Evolutionary conservation across 768 basidiomycete species (phyloP), one percentile per base, ranked within the genome.

Genomic region (Podaxis sp.): DNA sequence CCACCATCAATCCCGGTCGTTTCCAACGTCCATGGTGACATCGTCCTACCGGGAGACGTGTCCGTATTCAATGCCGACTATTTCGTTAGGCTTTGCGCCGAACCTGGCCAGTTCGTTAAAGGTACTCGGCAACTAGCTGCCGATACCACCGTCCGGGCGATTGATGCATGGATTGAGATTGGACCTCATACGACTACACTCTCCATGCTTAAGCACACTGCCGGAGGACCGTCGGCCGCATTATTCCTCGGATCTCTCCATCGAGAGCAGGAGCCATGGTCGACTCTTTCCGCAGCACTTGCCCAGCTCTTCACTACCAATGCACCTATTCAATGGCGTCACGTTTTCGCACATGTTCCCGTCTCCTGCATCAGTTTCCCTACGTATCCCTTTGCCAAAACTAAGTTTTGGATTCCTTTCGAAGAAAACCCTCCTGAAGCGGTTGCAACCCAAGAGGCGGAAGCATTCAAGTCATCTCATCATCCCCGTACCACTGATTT

Each of bases 101-200:
- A 82, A 61, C 86, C 87, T 24, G 88, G 87, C 40, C 77, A 71
- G 20, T 90, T 91, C 66, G 73, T 80, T 8, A 75, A 76, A 28
- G 83, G 83, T 12, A 69, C 90, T 2, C 72, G 69, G 15, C 72
- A 78, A 1, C 75, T 85, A 6, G 28, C 76, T 1, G 64, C 74
- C 4, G 64, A 64, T 15, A 26, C 72, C 11, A 70, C 69, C 8
- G 59, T 76, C n/a, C 50, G 67, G 40, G 60, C 69, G 10, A 69
- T 79, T 6, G 76, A 77, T 36, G 78, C 65, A 0, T 90, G 85
- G 84, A 75, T 91, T 10, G 90, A 91, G 70, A 78, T 90, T 46
- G 85, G 89, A 2, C 87, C 88, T 11, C 86, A 89, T 65, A 74
- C 83, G 0, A 78, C 79, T 2, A 80, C 80, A 8, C 74, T 89